Evolutionary conservation across 441 rosid species (phyloP).

Genomic region (Populus tomentosa): DNA sequence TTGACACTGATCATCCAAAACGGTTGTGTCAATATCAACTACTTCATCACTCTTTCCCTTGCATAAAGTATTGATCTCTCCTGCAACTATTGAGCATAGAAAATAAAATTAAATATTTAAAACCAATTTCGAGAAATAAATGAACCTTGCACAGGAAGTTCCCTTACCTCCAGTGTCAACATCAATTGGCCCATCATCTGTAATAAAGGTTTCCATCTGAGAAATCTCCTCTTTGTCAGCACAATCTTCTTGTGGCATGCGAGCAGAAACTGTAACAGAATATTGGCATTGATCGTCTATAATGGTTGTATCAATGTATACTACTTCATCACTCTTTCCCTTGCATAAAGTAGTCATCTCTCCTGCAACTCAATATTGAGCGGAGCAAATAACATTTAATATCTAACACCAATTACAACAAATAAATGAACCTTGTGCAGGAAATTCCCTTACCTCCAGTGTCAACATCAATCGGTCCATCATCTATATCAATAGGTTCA

Average conservation of each 20-base stretch:
- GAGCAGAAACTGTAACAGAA: slow-evolving; percentile 9
- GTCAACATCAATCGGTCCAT: slow-evolving; percentile 12
- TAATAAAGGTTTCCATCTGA: slow-evolving; percentile 12
- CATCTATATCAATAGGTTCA: slow-evolving; percentile 11
- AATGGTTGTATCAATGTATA: slow-evolving; percentile 18
- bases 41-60: slow-evolving; percentile 13
- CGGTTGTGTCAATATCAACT: slow-evolving; percentile 15
- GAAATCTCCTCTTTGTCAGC: slow-evolving; percentile 6
- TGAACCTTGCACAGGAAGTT: slow-evolving; percentile 30
- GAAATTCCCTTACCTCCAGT: not conserved
- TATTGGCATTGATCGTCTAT: not conserved
- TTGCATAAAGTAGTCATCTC: not conserved
- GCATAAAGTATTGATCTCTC: not conserved
- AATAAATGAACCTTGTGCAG: not conserved
- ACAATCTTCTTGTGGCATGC: slow-evolving; percentile 12
- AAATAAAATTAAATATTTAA: too few species aligned
- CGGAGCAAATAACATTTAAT: not conserved
- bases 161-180: slow-evolving; percentile 8
- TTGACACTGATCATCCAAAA: not conserved
- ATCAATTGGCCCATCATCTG: slow-evolving; percentile 13
- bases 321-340: slow-evolving; percentile 12
- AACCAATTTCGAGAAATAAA: not conserved
- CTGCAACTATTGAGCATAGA: not conserved
- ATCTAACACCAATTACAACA: not conserved
- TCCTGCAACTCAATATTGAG: slow-evolving; percentile 4